Base-by-base conservation (phyloP, 2,329 filamentous ascomycete species). In the Periglandula ipomoeae region DNA sequence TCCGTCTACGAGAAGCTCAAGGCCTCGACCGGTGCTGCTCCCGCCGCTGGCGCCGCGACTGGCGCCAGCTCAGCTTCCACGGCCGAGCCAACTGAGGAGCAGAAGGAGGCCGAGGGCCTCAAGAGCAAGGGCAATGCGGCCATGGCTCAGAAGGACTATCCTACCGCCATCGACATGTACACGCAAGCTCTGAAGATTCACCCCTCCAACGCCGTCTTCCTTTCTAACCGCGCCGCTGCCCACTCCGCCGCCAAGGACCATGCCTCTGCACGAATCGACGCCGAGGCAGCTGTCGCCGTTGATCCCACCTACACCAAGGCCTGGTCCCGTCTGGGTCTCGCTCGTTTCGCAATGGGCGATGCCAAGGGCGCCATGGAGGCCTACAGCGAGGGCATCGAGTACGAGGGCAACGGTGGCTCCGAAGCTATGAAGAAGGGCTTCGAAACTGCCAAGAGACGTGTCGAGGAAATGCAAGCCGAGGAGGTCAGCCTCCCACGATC, bases 381-480 rank as follows among this genome's bases (percentile, higher is more conserved):
- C 17, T 98, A 98, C 70, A 74, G 84, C 68, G 81, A 87, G 66
- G 93, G 93, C 47, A 97, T 98, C 63, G 87, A 95, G 65, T 80
- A 89, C 55, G 93, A 98, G 69, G 91, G 93, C 46, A 93, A 83
- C 62, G 93, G 93, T 47, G 93, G 93, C 53, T 94, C 87, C 58
- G 90, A 97, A 15, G 89, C 91, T 52, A 97, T 97, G 93, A 91
- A 89, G 76, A 94, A 91, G 71, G 93, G 93, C 19, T 93, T 80
- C 64, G 90, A 97, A 78, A 97, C 93, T 15, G 91, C 90, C 47
- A 93, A 87, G 77, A 82, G 82, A 61, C 81, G 87, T 60, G 84
- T 94, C 41, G 88, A 91, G 55, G 89, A 95, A 68, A 79, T 91
- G 60, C 82, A 80, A 53, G 70, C 70, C 44, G 67, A 69, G 35